Base-by-base conservation (phyloP, 306 rosid genomes). In the Inga leiocalycina region DNA sequence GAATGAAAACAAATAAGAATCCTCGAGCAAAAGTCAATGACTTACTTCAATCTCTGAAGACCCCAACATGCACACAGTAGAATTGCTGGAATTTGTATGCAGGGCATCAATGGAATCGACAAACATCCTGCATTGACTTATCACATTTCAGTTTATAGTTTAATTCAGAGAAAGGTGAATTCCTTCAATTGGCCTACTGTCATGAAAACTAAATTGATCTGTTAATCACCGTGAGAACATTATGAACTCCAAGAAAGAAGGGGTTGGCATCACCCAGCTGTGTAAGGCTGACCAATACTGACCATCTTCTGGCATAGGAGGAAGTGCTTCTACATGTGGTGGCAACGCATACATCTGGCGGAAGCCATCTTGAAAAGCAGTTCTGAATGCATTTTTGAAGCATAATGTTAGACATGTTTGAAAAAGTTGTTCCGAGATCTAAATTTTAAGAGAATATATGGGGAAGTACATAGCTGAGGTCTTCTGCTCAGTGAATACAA, bases 191-290 rank as follows among this genome's bases (percentile, higher is more conserved):
- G 70, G 81, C 45, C 12, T 35, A 69, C 46, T 65, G 19, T n/a
- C 4, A 76, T 17, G 57, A 69, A 64, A 81, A 69, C 70, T 49
- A 84, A 83, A 80, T 78, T 4, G 41, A 54, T 77, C 79, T 17
- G 56, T 71, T 79, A 37, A 75, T 86, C 88, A 96, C 99, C 98
- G 83, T 64, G 98, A 89, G 88, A 94, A 96, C 99, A 96, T 96
- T 43, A 90, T 61, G 77, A 96, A 94, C 88, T 94, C 98, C 84
- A 90, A 85, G 89, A 94, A 96, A 75, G 98, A 96, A 49, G 94
- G 97, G 80, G 99, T 94, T 84, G 99, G 99, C 98, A 96, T 94
- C 91, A 96, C 95, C 99, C 99, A 96, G 80, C 95, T 96, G 81
- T 94, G 99, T 87, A 94, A 86, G 20, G 93, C 90, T 81, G 97